A percentile compares a stretch with the other conserved stretches of the same genome.
These are phyloP conservation scores for Daldinia grandis DNA, from an alignment of 495 filamentous ascomycete species.

Conservation along the genomic window DNA sequence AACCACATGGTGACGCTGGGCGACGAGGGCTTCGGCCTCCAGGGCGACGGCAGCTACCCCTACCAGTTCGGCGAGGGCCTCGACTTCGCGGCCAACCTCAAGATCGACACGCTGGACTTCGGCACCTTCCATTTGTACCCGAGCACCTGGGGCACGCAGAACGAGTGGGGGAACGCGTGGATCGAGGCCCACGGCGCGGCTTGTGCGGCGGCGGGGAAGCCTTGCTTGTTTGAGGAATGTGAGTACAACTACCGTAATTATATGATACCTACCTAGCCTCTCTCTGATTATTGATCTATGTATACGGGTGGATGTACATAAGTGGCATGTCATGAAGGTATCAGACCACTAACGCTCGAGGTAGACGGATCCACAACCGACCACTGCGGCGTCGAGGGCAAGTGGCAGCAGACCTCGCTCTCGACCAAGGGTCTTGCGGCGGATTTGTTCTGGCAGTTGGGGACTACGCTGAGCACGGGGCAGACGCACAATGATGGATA, in stretches of 20 bases:
- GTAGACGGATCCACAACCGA: constrained; percentile 43
- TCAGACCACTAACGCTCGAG: constrained; percentile 47
- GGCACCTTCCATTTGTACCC: constrained; percentile 75
- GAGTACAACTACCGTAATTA: constrained; percentile 52
- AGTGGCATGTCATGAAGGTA: not conserved
- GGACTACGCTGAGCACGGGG: constrained; percentile 62
- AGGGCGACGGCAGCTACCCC: constrained; percentile 64
- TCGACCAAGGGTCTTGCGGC: constrained; percentile 61
- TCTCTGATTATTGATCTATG: not conserved
- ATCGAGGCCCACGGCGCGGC: constrained; percentile 66
- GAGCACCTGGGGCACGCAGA: constrained; percentile 54
- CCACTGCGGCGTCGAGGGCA: constrained; percentile 56
- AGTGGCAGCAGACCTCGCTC: constrained; percentile 65
- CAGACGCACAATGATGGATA: constrained; percentile 69
- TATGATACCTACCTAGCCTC: too few species aligned
- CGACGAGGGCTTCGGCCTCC: constrained; percentile 61
- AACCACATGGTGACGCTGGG: constrained; percentile 62
- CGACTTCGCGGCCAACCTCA: constrained; percentile 70
- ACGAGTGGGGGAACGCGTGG: constrained; percentile 64
- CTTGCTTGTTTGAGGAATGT: constrained; percentile 76
- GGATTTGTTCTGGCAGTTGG: constrained; percentile 75
- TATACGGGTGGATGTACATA: not conserved
- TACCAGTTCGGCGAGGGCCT: constrained; percentile 67
- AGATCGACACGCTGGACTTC: constrained; percentile 68
- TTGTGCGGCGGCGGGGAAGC: constrained; percentile 66